Base-by-base conservation (phyloP, 129 eudicot genomes). In the Artemisia argyi region DNA sequence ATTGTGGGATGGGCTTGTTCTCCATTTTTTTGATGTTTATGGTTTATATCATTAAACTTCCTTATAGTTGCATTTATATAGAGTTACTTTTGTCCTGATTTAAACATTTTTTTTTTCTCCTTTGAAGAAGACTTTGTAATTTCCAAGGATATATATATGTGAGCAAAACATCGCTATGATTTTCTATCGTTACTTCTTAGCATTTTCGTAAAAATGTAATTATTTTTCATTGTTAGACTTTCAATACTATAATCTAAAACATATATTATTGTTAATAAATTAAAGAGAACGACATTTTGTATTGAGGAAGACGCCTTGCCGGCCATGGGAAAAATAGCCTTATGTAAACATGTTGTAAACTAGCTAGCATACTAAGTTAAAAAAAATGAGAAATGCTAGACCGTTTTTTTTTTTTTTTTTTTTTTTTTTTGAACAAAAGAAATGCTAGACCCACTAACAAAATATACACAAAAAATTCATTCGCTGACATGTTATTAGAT, bases 151-250 rank as follows among this genome's bases (percentile, higher is more conserved):
- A 63, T n/a, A n/a, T n/a, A n/a, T 49, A 62, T 13, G 32, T 14
- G 18, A 35, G 70, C 52, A 62, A 66, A 53, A 51, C 22, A 32
- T 42, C 18, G 58, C 14, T 24, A 4, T 11, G 9, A n/a, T n/a
- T 3, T 5, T 11, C 8, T 22, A 51, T 52, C 51, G 39, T 52
- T 70, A 19, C 9, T 7, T 61, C 13, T 46, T 22, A 69, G 46
- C 10, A 50, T 28, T 76, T 76, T 49, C 51, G 47, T 1, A 51
- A 60, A 4, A 50, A n/a, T 49, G 7, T 15, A 59, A 68, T 13
- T 4, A 13, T 42, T 16, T 63, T 59, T 13, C 76, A 47, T 71
- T 64, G 72, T 63, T 71, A 57, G 76, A 61, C 74, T 48, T 76
- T 63, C 7, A 28, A 57, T 15, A 7, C 9, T 2, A 3, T 20